phyloP scores from a whole-genome alignment of 1,139 yeast genomes.

The Blastobotrys elegans region DNA sequence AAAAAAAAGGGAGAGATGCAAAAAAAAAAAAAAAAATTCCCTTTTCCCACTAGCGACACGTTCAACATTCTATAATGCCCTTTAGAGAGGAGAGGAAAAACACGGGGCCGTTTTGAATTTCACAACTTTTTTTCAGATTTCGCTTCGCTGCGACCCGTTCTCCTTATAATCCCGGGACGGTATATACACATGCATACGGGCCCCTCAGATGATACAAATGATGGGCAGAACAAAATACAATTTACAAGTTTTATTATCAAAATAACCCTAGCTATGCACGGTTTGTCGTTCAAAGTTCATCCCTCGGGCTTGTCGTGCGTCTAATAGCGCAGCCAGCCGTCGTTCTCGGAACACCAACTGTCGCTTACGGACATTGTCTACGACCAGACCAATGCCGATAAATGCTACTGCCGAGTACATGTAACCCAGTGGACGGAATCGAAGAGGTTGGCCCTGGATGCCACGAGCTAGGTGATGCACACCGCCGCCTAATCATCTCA shows the following conservation, averaged over 20 bases:
- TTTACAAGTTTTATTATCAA: background rate
- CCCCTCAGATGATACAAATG: background rate
- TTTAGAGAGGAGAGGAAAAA: too few relatives aligned
- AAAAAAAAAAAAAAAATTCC: background rate
- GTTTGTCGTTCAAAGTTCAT: slow-evolving; percentile 19
- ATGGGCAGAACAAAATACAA: background rate
- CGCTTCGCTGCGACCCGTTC: background rate
- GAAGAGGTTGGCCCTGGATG: slow-evolving; percentile 34
- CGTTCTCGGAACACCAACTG: slow-evolving; percentile 32
- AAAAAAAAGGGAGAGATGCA: background rate
- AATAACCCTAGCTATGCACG: background rate
- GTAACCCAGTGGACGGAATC: slow-evolving; percentile 35
- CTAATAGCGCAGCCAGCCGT: slow-evolving; percentile 29
- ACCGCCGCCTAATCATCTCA: slow-evolving; percentile 27
- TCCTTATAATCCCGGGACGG: too few relatives aligned
- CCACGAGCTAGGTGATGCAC: slow-evolving; percentile 37
- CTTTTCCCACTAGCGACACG: background rate
- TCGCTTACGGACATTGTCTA: slow-evolving; percentile 29
- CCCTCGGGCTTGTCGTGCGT: slow-evolving; percentile 33
- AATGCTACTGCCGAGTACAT: slow-evolving; percentile 32
- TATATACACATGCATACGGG: background rate
- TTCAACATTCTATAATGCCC: too few relatives aligned
- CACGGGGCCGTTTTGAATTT: too few relatives aligned
- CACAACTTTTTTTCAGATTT: background rate
- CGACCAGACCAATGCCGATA: slow-evolving; percentile 32